Evolutionary conservation across 169 alveolate genomes (phyloP), one percentile per base, ranked within the genome.

Genomic region (Ichthyophthirius multifiliis): DNA sequence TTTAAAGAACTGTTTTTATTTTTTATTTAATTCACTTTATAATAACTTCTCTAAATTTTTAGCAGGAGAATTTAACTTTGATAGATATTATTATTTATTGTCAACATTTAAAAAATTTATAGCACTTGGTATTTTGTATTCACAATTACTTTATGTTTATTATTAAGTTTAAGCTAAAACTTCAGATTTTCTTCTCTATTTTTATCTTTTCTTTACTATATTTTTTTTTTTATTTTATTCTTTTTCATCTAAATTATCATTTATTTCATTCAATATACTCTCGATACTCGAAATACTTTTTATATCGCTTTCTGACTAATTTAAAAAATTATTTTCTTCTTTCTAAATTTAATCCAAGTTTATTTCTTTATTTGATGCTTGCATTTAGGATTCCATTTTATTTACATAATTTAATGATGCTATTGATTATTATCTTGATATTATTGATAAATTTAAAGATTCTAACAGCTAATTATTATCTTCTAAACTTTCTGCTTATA

Each of bases 211-310:
- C 31, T 16, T 27, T 13, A 13, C 31, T 55, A 55, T 15, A 27
- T 55, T 55, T 27, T 55, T 55, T 39, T 55, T 55, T 27, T 55
- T 55, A 55, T 55, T 55, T 27, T 55, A 34, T 55, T 55, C 71
- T 55, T n/a, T n/a, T n/a, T n/a, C n/a, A n/a, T 55, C 71, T 10
- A 34, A 27, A 10, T 27, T 16, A 27, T 55, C 31, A 27, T 55
- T 55, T 5, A 55, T 5, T 13, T 55, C 71, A 55, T 39, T 55
- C 5, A 55, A 27, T 12, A 55, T 55, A 27, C 71, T 55, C 31
- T 55, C 71, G 23, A 55, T 13, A 55, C 31, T 55, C 4, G 71
- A 55, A 55, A 55, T 55, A 27, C 71, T 55, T 1, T 16, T 9
- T 20, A 55, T 55, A 27, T 39, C 31, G 39, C 31, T 55, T 18